Base-by-base conservation (phyloP, 441 rosid genomes). In the Arabidopsis hybrid region DNA sequence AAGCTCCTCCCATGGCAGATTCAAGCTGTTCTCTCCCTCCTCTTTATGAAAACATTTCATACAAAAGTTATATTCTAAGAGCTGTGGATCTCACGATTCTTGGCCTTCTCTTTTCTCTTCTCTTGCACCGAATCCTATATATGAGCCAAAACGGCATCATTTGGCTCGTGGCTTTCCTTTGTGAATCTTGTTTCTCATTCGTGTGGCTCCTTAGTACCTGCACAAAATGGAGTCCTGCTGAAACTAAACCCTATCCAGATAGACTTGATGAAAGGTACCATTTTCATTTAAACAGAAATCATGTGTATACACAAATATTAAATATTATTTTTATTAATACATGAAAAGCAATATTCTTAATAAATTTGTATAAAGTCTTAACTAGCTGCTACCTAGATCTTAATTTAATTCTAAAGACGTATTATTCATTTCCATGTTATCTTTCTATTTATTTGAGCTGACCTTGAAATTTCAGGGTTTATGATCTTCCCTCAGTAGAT, bases 111-210 rank as follows among this genome's bases (percentile, higher is more conserved):
- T 29, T 78, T 34, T 78, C 87, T 36, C 83, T 87, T 7, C 81
- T 87, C 42, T 12, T 77, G 10, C 68, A 82, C 60, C 89, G 94
- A 31, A 61, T 87, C 60, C 7, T 42, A 26, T 42, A 78, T 55
- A 81, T 85, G 14, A 72, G 34, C 4, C 4, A 64, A 51, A 81
- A 78, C 69, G 97, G 86, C 4, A 18, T 65, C 31, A 51, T 78
- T 12, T 91, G 89, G 93, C 46, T 82, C 14, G 75, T 89, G 13
- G 93, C 92, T 43, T 67, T 87, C 47, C 12, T 79, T 2, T 91
- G 95, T 31, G 92, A 91, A 81, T 73, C 83, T 3, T 86, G 73
- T 65, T 91, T 91, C 79, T 60, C 82, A 10, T 76, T 83, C 67
- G 5, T 58, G 1, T 92, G 92, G 86, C 1, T 79, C 39, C 70